A percentile compares a stretch with the other conserved stretches of the same genome.
These are phyloP conservation scores for Solanum hybrid DNA, from an alignment of 305 asterid species.

Conservation along the genomic window DNA sequence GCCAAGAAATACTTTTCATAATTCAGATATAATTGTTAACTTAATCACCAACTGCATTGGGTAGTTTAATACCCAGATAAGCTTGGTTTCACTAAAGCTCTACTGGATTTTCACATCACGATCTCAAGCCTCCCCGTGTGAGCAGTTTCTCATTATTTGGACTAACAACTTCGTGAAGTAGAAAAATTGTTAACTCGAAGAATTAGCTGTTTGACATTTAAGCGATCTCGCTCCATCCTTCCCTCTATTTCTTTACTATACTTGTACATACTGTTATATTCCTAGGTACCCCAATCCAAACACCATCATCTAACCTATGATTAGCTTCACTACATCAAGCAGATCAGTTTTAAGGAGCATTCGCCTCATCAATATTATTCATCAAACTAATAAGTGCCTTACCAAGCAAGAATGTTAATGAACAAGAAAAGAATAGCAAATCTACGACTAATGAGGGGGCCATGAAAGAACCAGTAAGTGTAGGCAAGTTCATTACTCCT, in stretches of 20 bases:
- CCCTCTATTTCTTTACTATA: background rate
- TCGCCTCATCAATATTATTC: background rate
- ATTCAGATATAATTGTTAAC: background rate
- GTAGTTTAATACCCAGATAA: background rate
- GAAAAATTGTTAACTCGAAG: background rate
- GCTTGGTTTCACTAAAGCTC: background rate
- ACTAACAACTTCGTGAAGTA: background rate
- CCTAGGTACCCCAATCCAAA: background rate
- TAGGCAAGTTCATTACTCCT: background rate
- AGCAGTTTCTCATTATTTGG: constrained; percentile 1
- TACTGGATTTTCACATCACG: background rate
- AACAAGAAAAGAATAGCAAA: background rate
- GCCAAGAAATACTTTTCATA: background rate
- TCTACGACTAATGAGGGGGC: background rate
- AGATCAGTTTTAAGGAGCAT: background rate
- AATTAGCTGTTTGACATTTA: background rate
- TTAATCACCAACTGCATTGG: background rate
- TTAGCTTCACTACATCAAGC: background rate
- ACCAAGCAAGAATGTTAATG: background rate
- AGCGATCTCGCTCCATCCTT: background rate
- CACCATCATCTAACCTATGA: background rate
- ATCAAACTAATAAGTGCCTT: background rate
- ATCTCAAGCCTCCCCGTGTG: background rate
- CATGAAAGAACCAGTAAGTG: background rate
- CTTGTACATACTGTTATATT: background rate